These are phyloP conservation scores for Melastoma malabathricum DNA, from an alignment of 345 rosid species.

Conservation along the genomic window DNA sequence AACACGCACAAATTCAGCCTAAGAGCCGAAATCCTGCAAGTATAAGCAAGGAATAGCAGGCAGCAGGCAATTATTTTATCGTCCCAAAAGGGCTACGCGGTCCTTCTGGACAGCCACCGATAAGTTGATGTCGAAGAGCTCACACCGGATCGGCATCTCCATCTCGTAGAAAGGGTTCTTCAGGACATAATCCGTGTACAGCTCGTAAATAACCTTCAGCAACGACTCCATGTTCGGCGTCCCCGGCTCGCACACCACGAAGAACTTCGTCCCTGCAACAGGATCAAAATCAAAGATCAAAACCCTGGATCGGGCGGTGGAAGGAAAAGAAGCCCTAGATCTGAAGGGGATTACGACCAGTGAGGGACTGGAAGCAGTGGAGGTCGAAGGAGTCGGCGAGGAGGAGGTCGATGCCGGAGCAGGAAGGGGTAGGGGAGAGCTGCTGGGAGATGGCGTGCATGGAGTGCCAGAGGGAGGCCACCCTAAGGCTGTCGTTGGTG, in stretches of 20 bases:
- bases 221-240: conserved; percentile 75
- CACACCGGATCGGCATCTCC: conserved; percentile 99
- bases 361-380: too few species aligned
- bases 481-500: conserved; percentile 90
- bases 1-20: too few species aligned
- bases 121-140: conserved; percentile 81
- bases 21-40: background rate
- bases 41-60: background rate
- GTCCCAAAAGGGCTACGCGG: conserved; percentile 52
- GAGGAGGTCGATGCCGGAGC: conserved; percentile 90
- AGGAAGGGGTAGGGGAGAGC: conserved; percentile 73
- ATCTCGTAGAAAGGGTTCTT: conserved; percentile 98
- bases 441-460: conserved; percentile 99
- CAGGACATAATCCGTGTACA: conserved; percentile 83
- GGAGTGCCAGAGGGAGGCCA: conserved; percentile 99
- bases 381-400: conserved; percentile 11
- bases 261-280: conserved; percentile 76
- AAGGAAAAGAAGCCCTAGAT: too few species aligned
- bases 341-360: too few species aligned
- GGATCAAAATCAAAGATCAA: background rate
- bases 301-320: too few species aligned
- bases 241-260: conserved; percentile 90
- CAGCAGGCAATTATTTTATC: conserved; percentile 3
- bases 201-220: conserved; percentile 61
- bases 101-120: conserved; percentile 75